These are phyloP conservation scores for Fusarium sp. DNA, from an alignment of 2,329 filamentous ascomycete genomes.

Conservation along the genomic window DNA sequence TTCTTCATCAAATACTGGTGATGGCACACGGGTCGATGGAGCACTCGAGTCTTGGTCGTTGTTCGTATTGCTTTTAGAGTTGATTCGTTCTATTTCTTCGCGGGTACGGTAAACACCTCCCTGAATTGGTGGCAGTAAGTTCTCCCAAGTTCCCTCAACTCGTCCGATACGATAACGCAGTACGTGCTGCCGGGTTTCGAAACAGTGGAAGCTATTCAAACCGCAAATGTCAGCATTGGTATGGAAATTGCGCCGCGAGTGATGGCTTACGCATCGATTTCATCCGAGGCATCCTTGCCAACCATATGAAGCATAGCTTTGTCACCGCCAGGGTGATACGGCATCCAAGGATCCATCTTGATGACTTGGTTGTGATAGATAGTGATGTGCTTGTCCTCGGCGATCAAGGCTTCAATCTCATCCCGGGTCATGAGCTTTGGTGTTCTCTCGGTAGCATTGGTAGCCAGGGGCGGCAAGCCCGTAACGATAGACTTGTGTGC, in stretches of 20 bases:
- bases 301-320: conserved; percentile 95
- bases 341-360: conserved; percentile 89
- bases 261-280: conserved; percentile 82
- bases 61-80: conserved; percentile 27
- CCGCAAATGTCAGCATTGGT: conserved; percentile 22
- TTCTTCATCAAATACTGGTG: conserved; percentile 65
- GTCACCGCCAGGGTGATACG: conserved; percentile 91
- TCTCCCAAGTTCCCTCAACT: conserved; percentile 84
- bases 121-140: conserved; percentile 92
- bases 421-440: conserved; percentile 57
- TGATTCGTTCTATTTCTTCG: conserved; percentile 52
- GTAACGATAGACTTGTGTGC: conserved; percentile 37
- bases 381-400: conserved; percentile 82
- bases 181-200: conserved; percentile 82
- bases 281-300: conserved; percentile 92
- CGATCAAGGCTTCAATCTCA: conserved; percentile 79
- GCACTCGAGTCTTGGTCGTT: conserved; percentile 57
- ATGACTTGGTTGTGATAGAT: conserved; percentile 86
- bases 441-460: conserved; percentile 36
- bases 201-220: conserved; percentile 79
- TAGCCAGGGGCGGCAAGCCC: conserved; percentile 37
- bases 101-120: conserved; percentile 79
- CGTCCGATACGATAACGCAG: conserved; percentile 84
- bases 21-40: conserved; percentile 66
- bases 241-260: background rate